phyloP scores from a whole-genome alignment of 441 rosid genomes.

The Adansonia madagascariensis region DNA sequence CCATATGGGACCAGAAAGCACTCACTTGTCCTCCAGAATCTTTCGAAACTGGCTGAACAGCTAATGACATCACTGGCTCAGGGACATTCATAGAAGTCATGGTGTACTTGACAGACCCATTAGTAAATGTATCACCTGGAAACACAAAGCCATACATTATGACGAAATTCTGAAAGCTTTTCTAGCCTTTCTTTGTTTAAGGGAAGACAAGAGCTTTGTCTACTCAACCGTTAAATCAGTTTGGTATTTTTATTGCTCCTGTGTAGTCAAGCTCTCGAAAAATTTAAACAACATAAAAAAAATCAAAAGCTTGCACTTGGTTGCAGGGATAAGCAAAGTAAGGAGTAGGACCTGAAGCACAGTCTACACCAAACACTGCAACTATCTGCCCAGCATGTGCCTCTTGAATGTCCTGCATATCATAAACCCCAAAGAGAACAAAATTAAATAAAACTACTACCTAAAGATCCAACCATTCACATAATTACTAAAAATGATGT shows the following conservation, averaged over 20 bases:
- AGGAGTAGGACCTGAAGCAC: slow-evolving; percentile 80
- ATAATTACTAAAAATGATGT: not conserved
- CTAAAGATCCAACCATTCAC: slow-evolving; percentile 4
- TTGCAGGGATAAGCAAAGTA: not conserved
- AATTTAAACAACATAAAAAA: not conserved
- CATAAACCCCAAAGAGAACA: slow-evolving; percentile 24
- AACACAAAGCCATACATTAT: slow-evolving; percentile 23
- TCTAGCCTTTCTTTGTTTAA: not conserved
- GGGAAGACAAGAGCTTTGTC: slow-evolving; percentile 7
- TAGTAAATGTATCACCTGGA: slow-evolving; percentile 94
- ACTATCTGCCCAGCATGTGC: slow-evolving; percentile 99
- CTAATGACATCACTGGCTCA: slow-evolving; percentile 98
- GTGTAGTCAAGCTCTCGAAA: slow-evolving; percentile 13
- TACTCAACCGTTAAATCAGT: slow-evolving; percentile 10
- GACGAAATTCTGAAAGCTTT: not conserved
- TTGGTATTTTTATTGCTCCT: not conserved
- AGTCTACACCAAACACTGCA: slow-evolving; percentile 97
- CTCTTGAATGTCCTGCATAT: slow-evolving; percentile 87
- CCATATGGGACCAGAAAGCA: slow-evolving; percentile 20
- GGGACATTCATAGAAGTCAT: slow-evolving; percentile 99
- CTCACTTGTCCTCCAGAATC: slow-evolving; percentile 96
- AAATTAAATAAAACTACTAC: not conserved
- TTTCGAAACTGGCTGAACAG: slow-evolving; percentile 95
- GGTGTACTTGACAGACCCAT: slow-evolving; percentile 90
- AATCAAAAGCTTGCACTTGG: not conserved